phyloP scores from a whole-genome alignment of 83 land plant species.

The Picea abies region DNA sequence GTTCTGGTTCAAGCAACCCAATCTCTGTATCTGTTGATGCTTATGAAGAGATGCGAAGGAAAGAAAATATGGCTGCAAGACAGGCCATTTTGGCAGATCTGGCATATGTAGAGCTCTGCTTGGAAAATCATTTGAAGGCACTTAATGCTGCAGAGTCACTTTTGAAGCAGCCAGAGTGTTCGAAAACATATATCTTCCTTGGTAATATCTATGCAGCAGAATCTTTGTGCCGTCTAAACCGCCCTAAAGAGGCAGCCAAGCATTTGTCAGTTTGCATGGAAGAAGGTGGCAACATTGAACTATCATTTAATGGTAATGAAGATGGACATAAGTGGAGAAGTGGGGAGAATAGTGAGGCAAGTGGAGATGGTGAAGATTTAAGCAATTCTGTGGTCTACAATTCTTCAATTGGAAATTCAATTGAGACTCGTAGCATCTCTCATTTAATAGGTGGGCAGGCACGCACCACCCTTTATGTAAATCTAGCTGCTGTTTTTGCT shows the following conservation, averaged over 20 bases:
- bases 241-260: slow-evolving; percentile 84
- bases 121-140: slow-evolving; percentile 86
- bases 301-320: slow-evolving; percentile 55
- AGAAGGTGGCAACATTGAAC: slow-evolving; percentile 40
- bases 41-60: slow-evolving; percentile 57
- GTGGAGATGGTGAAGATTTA: too few relatives aligned
- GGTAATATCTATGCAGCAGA: slow-evolving; percentile 93
- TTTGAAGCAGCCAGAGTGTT: slow-evolving; percentile 59
- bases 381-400: too few relatives aligned
- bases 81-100: slow-evolving; percentile 77
- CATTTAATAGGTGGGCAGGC: too few relatives aligned
- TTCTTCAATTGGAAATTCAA: too few relatives aligned
- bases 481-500: too few relatives aligned
- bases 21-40: slow-evolving; percentile 53
- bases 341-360: too few relatives aligned
- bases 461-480: too few relatives aligned
- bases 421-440: too few relatives aligned
- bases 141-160: slow-evolving; percentile 57
- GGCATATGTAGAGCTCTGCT: slow-evolving; percentile 84
- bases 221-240: slow-evolving; percentile 79
- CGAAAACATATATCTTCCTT: slow-evolving; percentile 59
- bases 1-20: slow-evolving; percentile 16
- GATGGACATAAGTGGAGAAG: slow-evolving; percentile 30
- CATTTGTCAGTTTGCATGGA: slow-evolving; percentile 63
- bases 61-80: slow-evolving; percentile 58